Percentiles rank a stretch among this genome's conserved stretches.
phyloP scores from a whole-genome alignment of 106 monocot species.

The Dendrobium officinale region DNA sequence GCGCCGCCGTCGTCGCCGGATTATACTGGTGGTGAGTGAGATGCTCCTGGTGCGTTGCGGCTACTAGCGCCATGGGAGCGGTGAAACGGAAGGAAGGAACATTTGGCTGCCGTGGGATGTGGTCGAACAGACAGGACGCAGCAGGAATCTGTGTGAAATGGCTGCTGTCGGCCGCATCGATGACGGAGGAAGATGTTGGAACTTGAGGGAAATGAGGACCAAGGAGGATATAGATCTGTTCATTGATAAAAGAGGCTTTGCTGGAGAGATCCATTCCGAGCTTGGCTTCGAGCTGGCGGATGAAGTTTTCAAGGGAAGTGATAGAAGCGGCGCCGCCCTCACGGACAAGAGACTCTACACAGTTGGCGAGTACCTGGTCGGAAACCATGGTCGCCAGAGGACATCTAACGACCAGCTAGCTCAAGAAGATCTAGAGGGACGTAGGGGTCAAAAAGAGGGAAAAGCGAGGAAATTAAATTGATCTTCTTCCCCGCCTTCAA shows the following conservation, averaged over 20 bases:
- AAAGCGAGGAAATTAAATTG: background rate
- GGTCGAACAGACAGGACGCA: background rate
- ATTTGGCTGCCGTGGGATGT: background rate
- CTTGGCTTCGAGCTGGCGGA: constrained; percentile 1
- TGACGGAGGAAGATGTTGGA: background rate
- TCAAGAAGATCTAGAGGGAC: background rate
- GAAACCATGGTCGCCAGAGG: background rate
- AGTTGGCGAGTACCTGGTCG: constrained; percentile 1
- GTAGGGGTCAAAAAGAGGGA: background rate
- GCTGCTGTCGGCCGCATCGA: background rate
- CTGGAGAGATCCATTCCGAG: constrained; percentile 7
- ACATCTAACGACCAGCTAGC: background rate
- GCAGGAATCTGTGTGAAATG: constrained; percentile 1
- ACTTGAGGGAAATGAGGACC: background rate
- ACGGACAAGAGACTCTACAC: constrained; percentile 3
- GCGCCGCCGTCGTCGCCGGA: background rate
- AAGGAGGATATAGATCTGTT: constrained; percentile 2
- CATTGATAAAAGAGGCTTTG: constrained; percentile 5
- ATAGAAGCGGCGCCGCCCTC: background rate
- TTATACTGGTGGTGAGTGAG: background rate
- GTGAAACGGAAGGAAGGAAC: background rate
- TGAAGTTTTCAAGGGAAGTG: constrained; percentile 1
- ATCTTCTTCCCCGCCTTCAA: background rate
- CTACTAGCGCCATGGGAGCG: background rate
- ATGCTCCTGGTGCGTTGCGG: background rate